Base-by-base conservation (phyloP, 306 rosid species). In the Dalbergia cochinchinensis region DNA sequence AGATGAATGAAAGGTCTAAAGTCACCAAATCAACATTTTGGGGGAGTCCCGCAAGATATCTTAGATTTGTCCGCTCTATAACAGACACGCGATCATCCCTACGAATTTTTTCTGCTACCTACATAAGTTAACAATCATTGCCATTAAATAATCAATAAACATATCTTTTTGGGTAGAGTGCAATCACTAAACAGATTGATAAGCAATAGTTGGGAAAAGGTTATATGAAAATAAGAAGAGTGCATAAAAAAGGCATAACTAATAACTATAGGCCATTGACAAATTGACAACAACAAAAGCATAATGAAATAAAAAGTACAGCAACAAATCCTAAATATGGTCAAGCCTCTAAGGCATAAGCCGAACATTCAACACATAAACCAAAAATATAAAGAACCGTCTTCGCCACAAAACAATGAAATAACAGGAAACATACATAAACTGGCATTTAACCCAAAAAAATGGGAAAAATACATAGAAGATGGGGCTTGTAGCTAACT, bases 91-190 rank as follows among this genome's bases (percentile, higher is more conserved):
- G 97, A 48, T 92, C 97, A 81, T 94, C 91, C 3, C 78, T 83
- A 63, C 97, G 90, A 78, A 94, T 90, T 86, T 92, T 92, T 6
- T 94, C 96, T 12, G 98, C 95, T 76, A 95, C 99, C 97, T 95
- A 78, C 47, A 26, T 47, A 71, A 86, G 71, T 76, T 61, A 76
- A 80, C 44, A 62, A 76, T 58, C 37, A 82, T 44, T 31, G 44
- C 2, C 58, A 50, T 16, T 47, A 74, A 45, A 41, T 15, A 54
- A 78, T 63, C 59, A 71, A 34, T 19, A 16, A 42, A 63, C 39
- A 71, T 26, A 22, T 22, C 1, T 26, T 26, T 26, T 26, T 26
- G 1, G 31, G 31, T 26, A 26, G 31, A 26, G 31, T 26, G 31
- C 31, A 54, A 78, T 63, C 59, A 71, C 42, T 19, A 16, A 50